Evolutionary conservation across 768 basidiomycete species (phyloP), one percentile per base, ranked within the genome.

Genomic region (Lactarius indigo): DNA sequence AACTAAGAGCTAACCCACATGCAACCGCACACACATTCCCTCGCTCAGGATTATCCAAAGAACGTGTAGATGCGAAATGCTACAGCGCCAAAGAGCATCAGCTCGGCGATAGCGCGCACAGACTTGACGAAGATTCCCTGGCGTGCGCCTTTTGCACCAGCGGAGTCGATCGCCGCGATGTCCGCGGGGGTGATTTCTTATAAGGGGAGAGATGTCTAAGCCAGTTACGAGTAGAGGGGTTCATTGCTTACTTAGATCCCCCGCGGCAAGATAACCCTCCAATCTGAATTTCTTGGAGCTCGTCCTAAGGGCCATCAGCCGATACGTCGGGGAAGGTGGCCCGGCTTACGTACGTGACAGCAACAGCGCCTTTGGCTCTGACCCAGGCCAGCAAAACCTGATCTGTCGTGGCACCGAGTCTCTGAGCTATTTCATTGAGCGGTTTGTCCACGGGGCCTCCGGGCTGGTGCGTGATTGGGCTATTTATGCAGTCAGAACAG

Each of bases 361-460:
- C 81, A 5, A 89, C 83, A 0, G 83, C 84, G 12, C 85, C 87
- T 73, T 92, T 91, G 7, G 83, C 79, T 72, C 85, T 89, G 5
- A 84, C 82, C 90, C 90, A 90, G 1, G 88, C 87, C 9, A 91
- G 79, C 5, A 91, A 78, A 10, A 90, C 82, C 73, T 92, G 90
- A 64, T 90, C 89, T 1, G 82, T 77, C 3, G 82, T 82, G 20
- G 80, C 84, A 9, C 79, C 77, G 28, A 85, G 79, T 7, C 82
- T 77, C 10, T 77, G 72, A 0, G 87, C 84, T 41, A 90, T 86
- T 18, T 76, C 74, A 41, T 79, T 77, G 54, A 91, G 74, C 0
- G 87, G 87, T 28, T 75, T 79, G 71, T 89, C 88, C 12, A 91
- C 78, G 2, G 89, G 85, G 3, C 89, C 89, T 3, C 85, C 87